Percentiles rank a stretch among this genome's conserved stretches.
phyloP scores from a whole-genome alignment of 2,329 filamentous ascomycete genomes.

The Drechslerella dactyloides region DNA sequence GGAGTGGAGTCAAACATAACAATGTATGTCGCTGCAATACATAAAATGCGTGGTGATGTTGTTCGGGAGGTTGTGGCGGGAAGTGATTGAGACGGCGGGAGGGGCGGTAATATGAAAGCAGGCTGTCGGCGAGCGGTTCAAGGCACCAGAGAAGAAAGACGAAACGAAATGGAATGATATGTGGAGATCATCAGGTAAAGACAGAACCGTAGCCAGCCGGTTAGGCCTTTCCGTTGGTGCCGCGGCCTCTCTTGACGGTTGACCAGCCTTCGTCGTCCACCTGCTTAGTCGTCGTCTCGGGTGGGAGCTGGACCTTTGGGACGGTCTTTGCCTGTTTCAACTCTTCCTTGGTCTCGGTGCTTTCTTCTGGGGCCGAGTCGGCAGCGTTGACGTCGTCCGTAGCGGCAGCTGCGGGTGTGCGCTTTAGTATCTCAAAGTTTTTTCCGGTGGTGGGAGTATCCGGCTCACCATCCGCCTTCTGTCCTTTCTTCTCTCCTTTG shows the following conservation, averaged over 20 bases:
- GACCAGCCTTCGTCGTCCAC: constrained; percentile 57
- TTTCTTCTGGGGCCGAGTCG: constrained; percentile 56
- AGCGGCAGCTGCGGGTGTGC: constrained; percentile 61
- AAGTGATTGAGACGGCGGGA: neutral
- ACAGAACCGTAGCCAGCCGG: constrained; percentile 28
- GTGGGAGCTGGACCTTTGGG: constrained; percentile 65
- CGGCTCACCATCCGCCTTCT: constrained; percentile 57
- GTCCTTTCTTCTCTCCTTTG: constrained; percentile 60
- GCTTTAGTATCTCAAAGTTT: constrained; percentile 66
- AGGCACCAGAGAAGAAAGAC: constrained; percentile 9
- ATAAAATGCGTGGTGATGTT: constrained; percentile 25
- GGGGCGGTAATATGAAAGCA: neutral
- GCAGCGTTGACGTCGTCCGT: constrained; percentile 59
- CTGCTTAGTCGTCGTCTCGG: constrained; percentile 59
- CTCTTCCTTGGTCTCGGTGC: constrained; percentile 43
- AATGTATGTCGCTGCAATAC: constrained; percentile 42
- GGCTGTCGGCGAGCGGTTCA: constrained; percentile 14
- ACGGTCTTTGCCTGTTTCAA: constrained; percentile 60
- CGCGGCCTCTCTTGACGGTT: constrained; percentile 47
- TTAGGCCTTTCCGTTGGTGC: constrained; percentile 48
- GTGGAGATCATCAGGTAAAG: constrained; percentile 14
- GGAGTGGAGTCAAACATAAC: constrained; percentile 15
- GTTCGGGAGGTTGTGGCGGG: neutral
- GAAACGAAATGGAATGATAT: constrained; percentile 1
- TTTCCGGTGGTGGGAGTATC: constrained; percentile 58